These are phyloP conservation scores for Marasmius fiardii DNA, from an alignment of 1,284 basidiomycete species.

Conservation along the genomic window DNA sequence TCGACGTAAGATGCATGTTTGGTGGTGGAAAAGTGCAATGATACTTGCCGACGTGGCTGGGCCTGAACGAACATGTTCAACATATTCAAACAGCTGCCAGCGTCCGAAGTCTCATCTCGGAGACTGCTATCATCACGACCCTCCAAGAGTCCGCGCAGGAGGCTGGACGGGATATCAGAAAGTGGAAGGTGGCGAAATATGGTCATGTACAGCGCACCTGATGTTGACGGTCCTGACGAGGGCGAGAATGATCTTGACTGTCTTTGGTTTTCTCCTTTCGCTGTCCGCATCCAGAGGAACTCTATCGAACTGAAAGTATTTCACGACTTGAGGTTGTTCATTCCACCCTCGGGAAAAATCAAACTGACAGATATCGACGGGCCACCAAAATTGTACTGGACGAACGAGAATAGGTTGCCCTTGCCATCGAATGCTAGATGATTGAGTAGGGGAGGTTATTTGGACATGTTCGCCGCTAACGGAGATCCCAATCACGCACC, in stretches of 20 bases:
- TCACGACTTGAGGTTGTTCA: neutral
- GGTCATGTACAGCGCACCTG: constrained; percentile 14
- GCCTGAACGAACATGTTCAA: constrained; percentile 33
- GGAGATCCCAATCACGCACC: constrained; percentile 19
- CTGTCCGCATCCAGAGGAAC: constrained; percentile 21
- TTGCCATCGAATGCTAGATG: constrained; percentile 32
- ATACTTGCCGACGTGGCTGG: constrained; percentile 25
- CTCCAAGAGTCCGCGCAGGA: constrained; percentile 14
- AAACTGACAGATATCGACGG: constrained; percentile 2
- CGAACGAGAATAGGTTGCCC: constrained; percentile 28
- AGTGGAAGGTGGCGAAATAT: neutral
- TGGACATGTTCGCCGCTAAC: too few species aligned
- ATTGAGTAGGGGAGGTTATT: too few species aligned
- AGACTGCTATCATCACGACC: constrained; percentile 7
- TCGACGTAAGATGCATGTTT: constrained; percentile 1
- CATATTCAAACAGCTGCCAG: constrained; percentile 27
- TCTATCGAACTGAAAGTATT: constrained; percentile 12
- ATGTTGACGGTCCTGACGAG: constrained; percentile 22
- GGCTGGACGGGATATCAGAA: constrained; percentile 7
- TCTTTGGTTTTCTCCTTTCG: constrained; percentile 12
- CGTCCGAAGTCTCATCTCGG: constrained; percentile 14
- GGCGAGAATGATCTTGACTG: constrained; percentile 18
- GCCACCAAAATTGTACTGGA: constrained; percentile 20
- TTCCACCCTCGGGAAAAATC: neutral
- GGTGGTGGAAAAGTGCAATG: neutral